A percentile compares a stretch with the other conserved stretches of the same genome.
These are phyloP conservation scores for Collybia sordida DNA, from an alignment of 768 basidiomycete genomes.

Conservation along the genomic window DNA sequence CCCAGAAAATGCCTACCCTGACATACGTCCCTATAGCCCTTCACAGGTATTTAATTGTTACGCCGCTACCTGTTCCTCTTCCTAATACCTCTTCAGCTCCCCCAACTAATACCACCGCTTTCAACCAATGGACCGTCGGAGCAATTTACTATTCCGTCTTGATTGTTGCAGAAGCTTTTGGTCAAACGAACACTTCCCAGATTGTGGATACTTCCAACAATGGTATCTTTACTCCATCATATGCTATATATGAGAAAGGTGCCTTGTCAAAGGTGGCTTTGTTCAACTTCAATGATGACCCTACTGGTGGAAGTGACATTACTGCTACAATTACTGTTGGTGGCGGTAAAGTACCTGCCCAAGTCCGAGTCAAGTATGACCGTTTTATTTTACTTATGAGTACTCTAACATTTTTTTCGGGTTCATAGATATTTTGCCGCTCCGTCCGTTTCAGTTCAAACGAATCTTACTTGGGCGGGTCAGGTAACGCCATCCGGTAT, in stretches of 20 bases:
- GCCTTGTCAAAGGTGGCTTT: slow-evolving; percentile 60
- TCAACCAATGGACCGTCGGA: slow-evolving; percentile 72
- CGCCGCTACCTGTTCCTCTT: background rate
- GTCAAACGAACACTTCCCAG: slow-evolving; percentile 61
- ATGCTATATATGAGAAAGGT: slow-evolving; percentile 76
- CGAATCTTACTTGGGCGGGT: slow-evolving; percentile 75
- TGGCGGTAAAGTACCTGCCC: slow-evolving; percentile 42
- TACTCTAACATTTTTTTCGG: background rate
- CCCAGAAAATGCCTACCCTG: slow-evolving; percentile 21
- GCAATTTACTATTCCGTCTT: slow-evolving; percentile 74
- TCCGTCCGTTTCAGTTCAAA: slow-evolving; percentile 54
- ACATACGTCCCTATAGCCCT: slow-evolving; percentile 52
- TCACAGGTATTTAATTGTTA: slow-evolving; percentile 45
- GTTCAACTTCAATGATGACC: slow-evolving; percentile 72
- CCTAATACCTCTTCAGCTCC: slow-evolving; percentile 27
- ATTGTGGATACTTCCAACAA: slow-evolving; percentile 66
- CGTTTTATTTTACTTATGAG: background rate
- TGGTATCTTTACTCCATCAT: slow-evolving; percentile 56
- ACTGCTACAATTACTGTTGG: slow-evolving; percentile 48
- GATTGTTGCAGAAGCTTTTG: slow-evolving; percentile 68
- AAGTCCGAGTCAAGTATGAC: slow-evolving; percentile 53
- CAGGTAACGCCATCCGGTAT: slow-evolving; percentile 43
- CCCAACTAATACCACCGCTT: slow-evolving; percentile 53
- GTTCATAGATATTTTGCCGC: slow-evolving; percentile 53
- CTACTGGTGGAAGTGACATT: slow-evolving; percentile 52